These are phyloP conservation scores for Phytophthora melonis DNA, from an alignment of 352 stramenopile species.

Conservation along the genomic window DNA sequence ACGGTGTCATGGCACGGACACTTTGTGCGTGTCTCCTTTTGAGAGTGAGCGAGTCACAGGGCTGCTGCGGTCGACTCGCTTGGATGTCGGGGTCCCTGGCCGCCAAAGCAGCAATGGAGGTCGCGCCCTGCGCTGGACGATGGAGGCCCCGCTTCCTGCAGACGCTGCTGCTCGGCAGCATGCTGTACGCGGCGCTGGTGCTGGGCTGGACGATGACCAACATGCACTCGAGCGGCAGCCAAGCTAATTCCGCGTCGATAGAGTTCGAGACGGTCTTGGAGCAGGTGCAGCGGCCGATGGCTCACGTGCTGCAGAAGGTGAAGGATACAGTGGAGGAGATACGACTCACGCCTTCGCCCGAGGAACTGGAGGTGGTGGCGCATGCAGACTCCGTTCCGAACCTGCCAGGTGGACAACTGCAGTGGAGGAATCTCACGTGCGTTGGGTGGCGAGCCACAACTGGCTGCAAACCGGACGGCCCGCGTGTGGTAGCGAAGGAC, in stretches of 20 bases:
- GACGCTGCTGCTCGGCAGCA: constrained; percentile 24
- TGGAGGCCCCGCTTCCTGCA: constrained; percentile 17
- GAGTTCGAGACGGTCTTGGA: constrained; percentile 11
- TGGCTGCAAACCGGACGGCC: constrained; percentile 46
- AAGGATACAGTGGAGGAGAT: constrained; percentile 28
- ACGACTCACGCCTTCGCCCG: constrained; percentile 19
- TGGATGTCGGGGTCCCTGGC: constrained; percentile 7
- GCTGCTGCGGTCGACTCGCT: constrained; percentile 2
- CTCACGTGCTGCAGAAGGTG: constrained; percentile 19
- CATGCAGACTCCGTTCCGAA: constrained; percentile 24
- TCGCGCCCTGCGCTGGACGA: not conserved
- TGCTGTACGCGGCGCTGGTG: constrained; percentile 23
- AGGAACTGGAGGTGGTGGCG: constrained; percentile 16
- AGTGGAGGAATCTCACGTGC: constrained; percentile 43
- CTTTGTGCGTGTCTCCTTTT: not conserved
- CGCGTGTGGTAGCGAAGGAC: constrained; percentile 45
- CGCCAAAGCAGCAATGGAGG: constrained; percentile 14
- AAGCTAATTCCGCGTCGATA: constrained; percentile 9
- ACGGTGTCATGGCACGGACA: not conserved
- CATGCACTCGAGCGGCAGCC: constrained; percentile 21
- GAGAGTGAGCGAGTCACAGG: not conserved
- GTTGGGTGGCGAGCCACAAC: constrained; percentile 57
- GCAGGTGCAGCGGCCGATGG: constrained; percentile 22
- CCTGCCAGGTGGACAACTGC: constrained; percentile 21
- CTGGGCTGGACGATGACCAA: constrained; percentile 21